These are phyloP conservation scores for Mucor irregularis DNA, from an alignment of 371 early-diverging fungal genomes.

Conservation along the genomic window DNA sequence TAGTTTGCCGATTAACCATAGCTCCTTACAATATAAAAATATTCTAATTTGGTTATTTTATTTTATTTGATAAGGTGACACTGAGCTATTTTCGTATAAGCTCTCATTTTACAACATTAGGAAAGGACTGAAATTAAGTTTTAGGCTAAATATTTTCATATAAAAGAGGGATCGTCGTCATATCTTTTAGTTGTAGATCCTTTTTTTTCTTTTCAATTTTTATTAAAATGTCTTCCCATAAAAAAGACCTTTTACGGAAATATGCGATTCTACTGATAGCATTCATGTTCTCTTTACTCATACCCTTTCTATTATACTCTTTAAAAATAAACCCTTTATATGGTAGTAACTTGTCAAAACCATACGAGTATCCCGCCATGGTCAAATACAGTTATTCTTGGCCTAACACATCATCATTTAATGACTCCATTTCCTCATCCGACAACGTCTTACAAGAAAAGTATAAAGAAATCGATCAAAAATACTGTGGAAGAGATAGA, in stretches of 20 bases:
- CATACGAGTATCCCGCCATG: slow-evolving; percentile 14
- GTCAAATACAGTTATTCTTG: slow-evolving; percentile 25
- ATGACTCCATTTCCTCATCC: background rate
- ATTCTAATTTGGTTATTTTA: background rate
- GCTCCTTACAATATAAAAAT: too few species aligned
- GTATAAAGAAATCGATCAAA: slow-evolving; percentile 29
- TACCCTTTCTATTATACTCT: slow-evolving; percentile 17
- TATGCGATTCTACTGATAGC: slow-evolving; percentile 16
- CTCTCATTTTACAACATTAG: too few species aligned
- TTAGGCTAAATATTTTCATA: background rate
- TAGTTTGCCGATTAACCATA: background rate
- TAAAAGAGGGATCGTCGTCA: slow-evolving; percentile 1
- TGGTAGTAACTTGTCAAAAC: background rate
- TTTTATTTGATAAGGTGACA: background rate
- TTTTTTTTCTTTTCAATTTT: slow-evolving; percentile 8
- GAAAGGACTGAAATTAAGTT: too few species aligned
- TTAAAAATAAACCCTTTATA: background rate
- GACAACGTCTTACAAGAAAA: background rate
- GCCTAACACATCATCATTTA: slow-evolving; percentile 2
- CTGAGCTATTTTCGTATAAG: background rate
- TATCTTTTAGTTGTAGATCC: slow-evolving; percentile 3
- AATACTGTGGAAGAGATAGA: slow-evolving; percentile 31
- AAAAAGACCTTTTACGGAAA: slow-evolving; percentile 11
- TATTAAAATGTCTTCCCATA: slow-evolving; percentile 1
- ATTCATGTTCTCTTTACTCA: slow-evolving; percentile 20